Percentiles rank a stretch among this genome's conserved stretches.
Evolutionary conservation across 2,329 filamentous ascomycete species (phyloP).

Genomic region (Pleomassaria siparia): DNA sequence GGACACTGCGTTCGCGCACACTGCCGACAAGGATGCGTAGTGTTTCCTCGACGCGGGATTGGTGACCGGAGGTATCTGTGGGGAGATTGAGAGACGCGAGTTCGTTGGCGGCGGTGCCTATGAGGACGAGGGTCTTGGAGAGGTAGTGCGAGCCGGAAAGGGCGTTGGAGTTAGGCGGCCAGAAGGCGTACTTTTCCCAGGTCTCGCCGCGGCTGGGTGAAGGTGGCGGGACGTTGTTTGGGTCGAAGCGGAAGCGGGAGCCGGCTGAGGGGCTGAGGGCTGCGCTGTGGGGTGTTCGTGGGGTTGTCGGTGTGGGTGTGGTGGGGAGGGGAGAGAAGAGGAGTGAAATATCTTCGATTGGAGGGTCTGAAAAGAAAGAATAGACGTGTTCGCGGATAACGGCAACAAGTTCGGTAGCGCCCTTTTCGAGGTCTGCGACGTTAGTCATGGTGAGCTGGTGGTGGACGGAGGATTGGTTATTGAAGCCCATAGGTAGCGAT

Average conservation of each 20-base stretch:
- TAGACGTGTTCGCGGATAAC: conserved; percentile 78
- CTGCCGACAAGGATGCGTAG: conserved; percentile 74
- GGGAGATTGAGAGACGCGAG: conserved; percentile 75
- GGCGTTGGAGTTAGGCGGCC: conserved; percentile 91
- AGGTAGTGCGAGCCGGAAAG: conserved; percentile 91
- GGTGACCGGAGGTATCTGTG: conserved; percentile 47
- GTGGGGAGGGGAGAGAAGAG: conserved; percentile 78
- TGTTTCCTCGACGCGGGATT: conserved; percentile 62
- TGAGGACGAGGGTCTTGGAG: conserved; percentile 74
- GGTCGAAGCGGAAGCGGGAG: conserved; percentile 78
- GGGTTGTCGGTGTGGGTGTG: conserved; percentile 63
- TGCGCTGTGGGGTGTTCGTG: conserved; percentile 57
- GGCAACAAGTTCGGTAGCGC: conserved; percentile 78
- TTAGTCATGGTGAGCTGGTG: conserved; percentile 76
- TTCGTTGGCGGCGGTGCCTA: conserved; percentile 85
- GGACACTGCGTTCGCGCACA: conserved; percentile 81
- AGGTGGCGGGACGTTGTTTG: conserved; percentile 73
- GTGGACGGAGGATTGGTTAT: conserved; percentile 77
- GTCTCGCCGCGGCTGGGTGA: conserved; percentile 73
- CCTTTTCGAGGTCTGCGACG: conserved; percentile 71
- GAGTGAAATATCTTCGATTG: conserved; percentile 85
- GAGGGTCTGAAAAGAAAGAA: conserved; percentile 82
- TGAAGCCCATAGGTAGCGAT: conserved; percentile 75
- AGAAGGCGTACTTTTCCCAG: conserved; percentile 95
- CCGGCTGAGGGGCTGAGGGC: conserved; percentile 63